These are phyloP conservation scores for Hypocreales sp. DNA, from an alignment of 2,329 filamentous ascomycete genomes.

Conservation along the genomic window DNA sequence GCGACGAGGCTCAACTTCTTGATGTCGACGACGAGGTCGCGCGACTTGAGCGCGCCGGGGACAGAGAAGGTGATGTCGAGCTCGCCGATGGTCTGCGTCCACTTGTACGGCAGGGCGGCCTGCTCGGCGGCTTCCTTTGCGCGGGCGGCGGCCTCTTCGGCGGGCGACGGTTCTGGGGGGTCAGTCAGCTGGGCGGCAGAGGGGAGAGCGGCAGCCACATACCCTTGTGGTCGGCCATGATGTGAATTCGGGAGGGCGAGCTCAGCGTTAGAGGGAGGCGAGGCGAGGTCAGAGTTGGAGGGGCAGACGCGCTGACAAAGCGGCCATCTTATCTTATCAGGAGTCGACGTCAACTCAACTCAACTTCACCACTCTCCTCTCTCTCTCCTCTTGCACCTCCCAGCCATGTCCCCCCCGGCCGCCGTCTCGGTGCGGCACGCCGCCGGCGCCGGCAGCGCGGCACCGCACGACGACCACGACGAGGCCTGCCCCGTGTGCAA, in stretches of 20 bases:
- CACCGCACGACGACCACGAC: constrained; percentile 16
- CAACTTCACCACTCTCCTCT: not conserved
- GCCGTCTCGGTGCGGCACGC: constrained; percentile 14
- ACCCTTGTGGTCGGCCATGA: constrained; percentile 4
- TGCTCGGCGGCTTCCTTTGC: constrained; percentile 78
- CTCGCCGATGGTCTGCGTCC: constrained; percentile 85
- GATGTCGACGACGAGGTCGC: constrained; percentile 70
- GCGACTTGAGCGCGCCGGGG: constrained; percentile 68
- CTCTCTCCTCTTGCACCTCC: not conserved
- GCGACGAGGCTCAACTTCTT: constrained; percentile 66
- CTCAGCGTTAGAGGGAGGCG: not conserved
- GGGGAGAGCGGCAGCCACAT: not conserved
- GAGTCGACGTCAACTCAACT: too few species aligned
- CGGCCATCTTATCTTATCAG: too few species aligned
- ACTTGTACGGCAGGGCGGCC: constrained; percentile 86
- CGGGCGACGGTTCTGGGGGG: constrained; percentile 32
- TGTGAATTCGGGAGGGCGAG: too few species aligned
- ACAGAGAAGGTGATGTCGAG: constrained; percentile 67
- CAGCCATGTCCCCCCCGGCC: constrained; percentile 13
- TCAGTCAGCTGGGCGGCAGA: not conserved
- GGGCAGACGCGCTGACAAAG: not conserved
- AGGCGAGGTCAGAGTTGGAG: constrained; percentile 1
- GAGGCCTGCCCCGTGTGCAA: constrained; percentile 97
- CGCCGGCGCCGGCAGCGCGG: constrained; percentile 2
- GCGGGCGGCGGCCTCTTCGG: constrained; percentile 40